A percentile compares a stretch with the other conserved stretches of the same genome.
phyloP scores from a whole-genome alignment of 805 yeast genomes.

The Suhomyces sp. region DNA sequence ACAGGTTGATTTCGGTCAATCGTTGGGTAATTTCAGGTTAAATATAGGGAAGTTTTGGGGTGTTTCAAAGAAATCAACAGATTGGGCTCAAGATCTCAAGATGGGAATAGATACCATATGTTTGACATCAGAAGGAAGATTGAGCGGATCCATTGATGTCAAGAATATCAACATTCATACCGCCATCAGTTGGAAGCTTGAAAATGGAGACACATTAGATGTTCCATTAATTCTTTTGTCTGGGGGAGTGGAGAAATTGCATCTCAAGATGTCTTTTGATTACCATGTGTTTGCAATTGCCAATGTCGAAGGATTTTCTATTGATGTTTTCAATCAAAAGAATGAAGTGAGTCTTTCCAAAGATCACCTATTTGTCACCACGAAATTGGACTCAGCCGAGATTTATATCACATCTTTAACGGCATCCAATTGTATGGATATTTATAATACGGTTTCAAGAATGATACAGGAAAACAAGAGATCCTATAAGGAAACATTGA shows the following conservation, averaged over 20 bases:
- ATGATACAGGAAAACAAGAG: conserved; percentile 70
- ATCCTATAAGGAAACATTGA: conserved; percentile 73
- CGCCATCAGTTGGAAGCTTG: conserved; percentile 68
- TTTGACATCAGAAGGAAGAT: conserved; percentile 68
- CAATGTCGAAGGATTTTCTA: conserved; percentile 44
- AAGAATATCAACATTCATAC: conserved; percentile 55
- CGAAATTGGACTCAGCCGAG: conserved; percentile 51
- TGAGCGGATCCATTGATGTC: conserved; percentile 66
- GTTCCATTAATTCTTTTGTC: conserved; percentile 70
- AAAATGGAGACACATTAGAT: conserved; percentile 39
- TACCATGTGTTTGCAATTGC: conserved; percentile 80
- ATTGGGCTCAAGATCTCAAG: conserved; percentile 70
- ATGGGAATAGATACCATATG: conserved; percentile 54
- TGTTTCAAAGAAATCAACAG: conserved; percentile 60
- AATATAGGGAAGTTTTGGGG: conserved; percentile 64
- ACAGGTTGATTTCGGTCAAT: conserved; percentile 76
- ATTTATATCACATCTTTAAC: conserved; percentile 79
- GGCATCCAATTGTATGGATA: conserved; percentile 79
- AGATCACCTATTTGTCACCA: conserved; percentile 59
- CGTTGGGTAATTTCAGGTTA: conserved; percentile 67
- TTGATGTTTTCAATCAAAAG: conserved; percentile 69
- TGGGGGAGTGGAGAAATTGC: conserved; percentile 54
- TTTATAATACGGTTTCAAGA: conserved; percentile 66
- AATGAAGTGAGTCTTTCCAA: conserved; percentile 46
- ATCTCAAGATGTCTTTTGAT: conserved; percentile 71